Percentiles rank a stretch among this genome's conserved stretches.
Conservation (phyloP, 2,329 filamentous ascomycete genomes). For the Boeremia lycopersici region DNA sequence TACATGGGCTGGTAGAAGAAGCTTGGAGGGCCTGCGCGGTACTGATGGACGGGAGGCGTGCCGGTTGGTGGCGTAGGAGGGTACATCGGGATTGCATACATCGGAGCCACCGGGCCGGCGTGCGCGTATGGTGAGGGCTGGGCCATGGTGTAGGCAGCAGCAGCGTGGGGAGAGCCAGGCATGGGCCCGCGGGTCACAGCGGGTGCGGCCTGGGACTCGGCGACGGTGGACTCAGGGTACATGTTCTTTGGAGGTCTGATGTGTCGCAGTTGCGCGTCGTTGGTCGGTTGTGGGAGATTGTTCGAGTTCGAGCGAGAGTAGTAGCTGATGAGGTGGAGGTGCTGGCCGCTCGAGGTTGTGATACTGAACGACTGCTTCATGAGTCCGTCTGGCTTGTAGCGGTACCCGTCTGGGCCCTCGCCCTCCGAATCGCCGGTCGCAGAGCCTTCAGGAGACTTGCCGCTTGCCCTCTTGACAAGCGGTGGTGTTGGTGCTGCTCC, state of each 20-base stretch:
- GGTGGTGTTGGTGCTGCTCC: conserved; percentile 64
- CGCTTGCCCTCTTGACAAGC: conserved; percentile 52
- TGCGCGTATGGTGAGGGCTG: conserved; percentile 60
- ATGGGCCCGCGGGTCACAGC: conserved; percentile 78
- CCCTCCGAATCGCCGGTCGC: conserved; percentile 83
- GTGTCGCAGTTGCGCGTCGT: conserved; percentile 77
- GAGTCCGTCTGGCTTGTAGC: conserved; percentile 81
- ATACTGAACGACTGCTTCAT: conserved; percentile 99
- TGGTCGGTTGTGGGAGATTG: conserved; percentile 79
- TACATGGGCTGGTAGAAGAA: conserved; percentile 41
- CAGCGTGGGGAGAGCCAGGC: conserved; percentile 62
- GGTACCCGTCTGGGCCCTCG: conserved; percentile 57
- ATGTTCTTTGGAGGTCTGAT: conserved; percentile 91
- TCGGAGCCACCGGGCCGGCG: conserved; percentile 49
- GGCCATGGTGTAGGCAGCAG: conserved; percentile 57
- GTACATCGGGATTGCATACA: conserved; percentile 49
- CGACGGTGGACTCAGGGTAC: conserved; percentile 95
- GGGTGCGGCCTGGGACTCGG: conserved; percentile 80
- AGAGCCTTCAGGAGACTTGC: conserved; percentile 81
- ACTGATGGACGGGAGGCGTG: conserved; percentile 51
- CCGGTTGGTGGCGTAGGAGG: conserved; percentile 50
- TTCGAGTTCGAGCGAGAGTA: conserved; percentile 81
- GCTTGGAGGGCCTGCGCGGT: conserved; percentile 40
- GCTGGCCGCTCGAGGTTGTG: conserved; percentile 86
- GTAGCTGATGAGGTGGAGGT: conserved; percentile 97